Conservation (phyloP, 306 rosid genomes). For the Cercis canadensis region DNA sequence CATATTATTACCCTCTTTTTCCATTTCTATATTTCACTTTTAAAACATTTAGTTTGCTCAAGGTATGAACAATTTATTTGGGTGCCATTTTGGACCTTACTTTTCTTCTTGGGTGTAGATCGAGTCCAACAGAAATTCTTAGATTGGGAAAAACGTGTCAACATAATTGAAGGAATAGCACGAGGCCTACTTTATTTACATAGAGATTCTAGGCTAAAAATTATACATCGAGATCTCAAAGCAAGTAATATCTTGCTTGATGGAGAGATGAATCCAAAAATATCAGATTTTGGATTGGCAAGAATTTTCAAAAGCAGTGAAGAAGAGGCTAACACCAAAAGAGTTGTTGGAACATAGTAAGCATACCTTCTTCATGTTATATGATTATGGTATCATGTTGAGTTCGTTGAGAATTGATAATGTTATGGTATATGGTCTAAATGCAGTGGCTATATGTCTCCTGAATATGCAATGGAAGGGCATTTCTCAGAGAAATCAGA, state of each 20-base stretch:
- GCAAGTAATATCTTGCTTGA: slow-evolving; percentile 47
- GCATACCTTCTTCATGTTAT: slow-evolving; percentile 1
- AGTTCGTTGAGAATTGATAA: no score
- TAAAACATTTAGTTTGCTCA: slow-evolving; percentile 1
- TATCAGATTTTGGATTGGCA: slow-evolving; percentile 46
- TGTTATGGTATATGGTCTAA: background rate
- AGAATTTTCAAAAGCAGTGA: slow-evolving; percentile 36
- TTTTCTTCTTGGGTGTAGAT: slow-evolving; percentile 19
- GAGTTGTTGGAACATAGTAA: slow-evolving; percentile 50
- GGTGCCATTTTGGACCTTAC: background rate
- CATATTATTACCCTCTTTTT: background rate
- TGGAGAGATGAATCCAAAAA: slow-evolving; percentile 41
- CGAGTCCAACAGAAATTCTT: slow-evolving; percentile 25
- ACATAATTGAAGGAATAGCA: slow-evolving; percentile 44
- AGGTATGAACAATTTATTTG: no score
- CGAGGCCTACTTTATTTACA: slow-evolving; percentile 44
- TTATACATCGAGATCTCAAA: slow-evolving; percentile 46
- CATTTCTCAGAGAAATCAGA: slow-evolving; percentile 44
- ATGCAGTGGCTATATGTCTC: slow-evolving; percentile 45
- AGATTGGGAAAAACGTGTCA: slow-evolving; percentile 41
- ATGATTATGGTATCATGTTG: no score
- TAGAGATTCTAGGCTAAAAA: slow-evolving; percentile 43
- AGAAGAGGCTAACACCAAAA: slow-evolving; percentile 42
- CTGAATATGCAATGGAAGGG: slow-evolving; percentile 46
- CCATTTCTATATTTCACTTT: background rate